Percentiles rank a stretch among this genome's conserved stretches.
phyloP scores from a whole-genome alignment of 225 moss, liverwort and hornwort species.

The Takakia lepidozioides region DNA sequence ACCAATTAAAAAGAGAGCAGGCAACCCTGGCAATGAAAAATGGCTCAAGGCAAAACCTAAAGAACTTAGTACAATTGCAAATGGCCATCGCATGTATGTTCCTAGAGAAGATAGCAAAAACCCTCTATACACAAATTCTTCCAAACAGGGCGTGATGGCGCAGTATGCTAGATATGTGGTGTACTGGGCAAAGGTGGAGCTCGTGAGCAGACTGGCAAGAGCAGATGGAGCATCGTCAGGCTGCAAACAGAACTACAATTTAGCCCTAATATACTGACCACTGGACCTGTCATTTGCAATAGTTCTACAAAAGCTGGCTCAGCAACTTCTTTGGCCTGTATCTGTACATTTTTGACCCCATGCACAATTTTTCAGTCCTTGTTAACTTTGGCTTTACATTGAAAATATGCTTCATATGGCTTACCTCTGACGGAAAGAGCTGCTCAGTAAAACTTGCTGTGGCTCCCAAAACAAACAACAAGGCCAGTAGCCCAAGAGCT shows the following conservation, averaged over 20 bases:
- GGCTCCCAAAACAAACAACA: conserved; percentile 34
- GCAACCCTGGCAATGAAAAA: conserved; percentile 37
- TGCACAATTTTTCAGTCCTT: too few species aligned
- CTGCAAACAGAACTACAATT: conserved; percentile 27
- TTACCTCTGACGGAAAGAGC: conserved; percentile 31
- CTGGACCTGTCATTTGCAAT: too few species aligned
- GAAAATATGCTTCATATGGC: too few species aligned
- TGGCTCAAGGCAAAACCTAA: conserved; percentile 52
- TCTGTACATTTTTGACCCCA: too few species aligned
- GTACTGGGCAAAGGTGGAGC: conserved; percentile 20
- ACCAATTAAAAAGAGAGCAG: conserved; percentile 44
- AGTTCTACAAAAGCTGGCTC: too few species aligned
- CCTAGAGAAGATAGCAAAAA: conserved; percentile 43
- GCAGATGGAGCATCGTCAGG: conserved; percentile 13
- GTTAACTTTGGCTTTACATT: too few species aligned
- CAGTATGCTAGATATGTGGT: conserved; percentile 47
- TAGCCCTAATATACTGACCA: too few species aligned
- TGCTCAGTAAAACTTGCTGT: conserved; percentile 27
- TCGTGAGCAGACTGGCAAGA: conserved; percentile 16
- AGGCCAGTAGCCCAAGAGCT: conserved; percentile 22
- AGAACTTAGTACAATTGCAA: conserved; percentile 40
- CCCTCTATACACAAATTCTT: conserved; percentile 70
- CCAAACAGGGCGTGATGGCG: conserved; percentile 51
- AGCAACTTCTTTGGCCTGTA: too few species aligned
- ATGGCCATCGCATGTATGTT: conserved; percentile 40